Base-by-base conservation (phyloP, 192 early-diverging fungal genomes). In the Powellomyces hirtus region DNA sequence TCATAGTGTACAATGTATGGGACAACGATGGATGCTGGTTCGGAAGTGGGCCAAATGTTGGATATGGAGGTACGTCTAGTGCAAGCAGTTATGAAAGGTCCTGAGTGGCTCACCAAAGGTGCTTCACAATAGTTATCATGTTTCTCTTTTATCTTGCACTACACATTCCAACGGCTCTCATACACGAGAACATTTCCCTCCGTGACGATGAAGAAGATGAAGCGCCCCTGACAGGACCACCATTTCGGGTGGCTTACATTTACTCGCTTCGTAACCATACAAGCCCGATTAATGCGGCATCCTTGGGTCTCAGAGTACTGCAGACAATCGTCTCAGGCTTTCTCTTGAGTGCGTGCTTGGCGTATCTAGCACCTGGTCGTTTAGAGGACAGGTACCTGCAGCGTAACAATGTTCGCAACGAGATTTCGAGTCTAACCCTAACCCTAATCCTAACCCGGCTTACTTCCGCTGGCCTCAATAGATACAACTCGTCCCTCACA, bases 1-100 rank as follows among this genome's bases (percentile, higher is more conserved):
- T 34, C 11, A 59, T 69, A 10, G 67, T 69, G 16, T 69, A 69
- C 49, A 33, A 24, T 20, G 38, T 69, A 8, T 69, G 67, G 67
- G 67, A 44, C 11, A 27, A 60, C 31, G 57, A 58, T 0, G 67
- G 56, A 49, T 69, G 67, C 55, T 0, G 18, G 13, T 69, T 34
- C 18, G 67, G 67, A 11, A 46, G 29, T 60, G 38, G 27, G 0
- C 67, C 67, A 34, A 60, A 69, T 44, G 26, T 69, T 30, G 57
- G 34, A 2, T 69, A 60, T 33, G 67, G 67, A 69, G 55, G 67
- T 69, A n/a, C 6, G 62, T 38, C 24, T 16, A 51, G 3, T n/a
- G 37, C 5, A 10, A 24, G 38, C 37, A 8, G 60, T 45, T 20
- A 18, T 13, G 14, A 38, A 20, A 35, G 4, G n/a, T 30, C 4